These are phyloP conservation scores for Emmonsia crescens DNA, from an alignment of 2,329 filamentous ascomycete genomes.

Conservation along the genomic window DNA sequence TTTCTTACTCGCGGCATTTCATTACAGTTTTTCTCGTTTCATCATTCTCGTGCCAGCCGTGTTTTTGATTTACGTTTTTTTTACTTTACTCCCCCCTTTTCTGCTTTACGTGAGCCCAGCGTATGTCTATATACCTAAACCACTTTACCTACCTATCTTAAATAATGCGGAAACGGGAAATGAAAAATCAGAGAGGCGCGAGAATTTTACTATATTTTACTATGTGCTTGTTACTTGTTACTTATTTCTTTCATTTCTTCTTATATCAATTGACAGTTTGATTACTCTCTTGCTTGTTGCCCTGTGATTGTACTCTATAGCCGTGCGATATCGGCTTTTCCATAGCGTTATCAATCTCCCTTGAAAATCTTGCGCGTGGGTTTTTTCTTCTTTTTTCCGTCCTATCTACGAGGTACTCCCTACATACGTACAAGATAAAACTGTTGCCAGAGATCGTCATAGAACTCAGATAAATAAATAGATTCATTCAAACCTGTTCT, in stretches of 20 bases:
- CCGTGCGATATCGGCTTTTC: neutral
- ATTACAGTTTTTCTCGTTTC: slow-evolving; percentile 15
- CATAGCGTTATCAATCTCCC: no score
- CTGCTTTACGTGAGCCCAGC: neutral
- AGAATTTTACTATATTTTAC: neutral
- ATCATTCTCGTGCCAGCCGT: neutral
- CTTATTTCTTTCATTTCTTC: neutral
- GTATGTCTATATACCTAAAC: neutral
- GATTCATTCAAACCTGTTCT: no score
- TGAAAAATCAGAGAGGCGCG: neutral
- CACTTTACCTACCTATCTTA: neutral
- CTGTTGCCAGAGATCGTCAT: no score
- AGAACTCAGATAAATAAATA: no score
- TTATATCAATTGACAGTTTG: neutral
- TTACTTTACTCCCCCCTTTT: neutral
- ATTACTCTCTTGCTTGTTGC: no score
- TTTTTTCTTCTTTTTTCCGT: neutral
- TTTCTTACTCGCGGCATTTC: neutral
- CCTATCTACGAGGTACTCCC: no score
- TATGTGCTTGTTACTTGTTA: neutral
- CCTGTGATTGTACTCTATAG: no score
- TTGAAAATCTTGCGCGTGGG: no score
- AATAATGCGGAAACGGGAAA: slow-evolving; percentile 2
- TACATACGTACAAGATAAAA: no score
- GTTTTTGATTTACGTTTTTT: neutral